A percentile compares a stretch with the other conserved stretches of the same genome.
These are phyloP conservation scores for Aspergillus saccharolyticus DNA, from an alignment of 495 filamentous ascomycete species.

Conservation along the genomic window DNA sequence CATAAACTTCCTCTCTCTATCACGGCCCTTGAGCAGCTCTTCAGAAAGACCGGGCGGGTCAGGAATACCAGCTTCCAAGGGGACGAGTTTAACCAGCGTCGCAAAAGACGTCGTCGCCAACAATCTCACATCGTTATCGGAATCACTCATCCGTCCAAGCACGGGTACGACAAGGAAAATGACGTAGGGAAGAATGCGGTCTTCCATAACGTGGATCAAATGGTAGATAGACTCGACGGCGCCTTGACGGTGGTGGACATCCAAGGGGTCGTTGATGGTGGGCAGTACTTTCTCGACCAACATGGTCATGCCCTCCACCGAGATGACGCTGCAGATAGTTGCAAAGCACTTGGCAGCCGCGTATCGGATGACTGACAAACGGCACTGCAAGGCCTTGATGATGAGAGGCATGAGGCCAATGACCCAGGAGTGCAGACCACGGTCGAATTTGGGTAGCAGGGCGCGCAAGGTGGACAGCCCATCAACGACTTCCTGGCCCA, in stretches of 20 bases:
- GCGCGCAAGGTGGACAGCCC: conserved; percentile 88
- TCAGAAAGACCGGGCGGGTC: conserved; percentile 91
- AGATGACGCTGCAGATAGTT: conserved; percentile 93
- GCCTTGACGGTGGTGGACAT: conserved; percentile 83
- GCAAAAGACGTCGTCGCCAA: conserved; percentile 96
- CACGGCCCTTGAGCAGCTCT: conserved; percentile 80
- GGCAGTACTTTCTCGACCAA: conserved; percentile 90
- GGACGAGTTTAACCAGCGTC: conserved; percentile 95
- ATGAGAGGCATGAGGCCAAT: conserved; percentile 79
- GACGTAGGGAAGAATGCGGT: conserved; percentile 91
- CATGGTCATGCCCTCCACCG: conserved; percentile 90
- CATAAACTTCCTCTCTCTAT: conserved; percentile 92
- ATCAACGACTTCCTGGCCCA: conserved; percentile 91
- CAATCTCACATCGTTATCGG: conserved; percentile 88
- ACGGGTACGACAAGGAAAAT: conserved; percentile 99
- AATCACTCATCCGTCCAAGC: conserved; percentile 97
- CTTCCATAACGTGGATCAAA: conserved; percentile 96
- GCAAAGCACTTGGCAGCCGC: conserved; percentile 97
- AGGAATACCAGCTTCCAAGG: conserved; percentile 95
- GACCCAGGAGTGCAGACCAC: conserved; percentile 69
- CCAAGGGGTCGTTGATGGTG: conserved; percentile 78
- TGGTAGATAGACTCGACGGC: conserved; percentile 93
- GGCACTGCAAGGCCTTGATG: conserved; percentile 77
- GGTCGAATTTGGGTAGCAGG: conserved; percentile 75
- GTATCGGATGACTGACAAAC: conserved; percentile 87